These are phyloP conservation scores for Coleophoma cylindrospora DNA, from an alignment of 2,329 filamentous ascomycete species.

Conservation along the genomic window DNA sequence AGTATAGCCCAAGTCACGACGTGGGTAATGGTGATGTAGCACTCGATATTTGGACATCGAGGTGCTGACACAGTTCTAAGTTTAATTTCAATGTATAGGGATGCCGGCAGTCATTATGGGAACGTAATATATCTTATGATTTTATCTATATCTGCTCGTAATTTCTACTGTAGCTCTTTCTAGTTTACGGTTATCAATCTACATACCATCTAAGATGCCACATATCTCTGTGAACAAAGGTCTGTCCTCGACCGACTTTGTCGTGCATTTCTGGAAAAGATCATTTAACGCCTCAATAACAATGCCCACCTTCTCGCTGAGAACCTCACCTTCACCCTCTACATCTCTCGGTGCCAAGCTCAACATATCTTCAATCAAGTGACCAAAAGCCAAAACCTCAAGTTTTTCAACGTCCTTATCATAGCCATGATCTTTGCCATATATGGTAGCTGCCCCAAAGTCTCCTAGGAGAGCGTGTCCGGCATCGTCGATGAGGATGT, in stretches of 20 bases:
- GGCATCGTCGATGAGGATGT: slow-evolving; percentile 34
- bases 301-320: slow-evolving; percentile 21
- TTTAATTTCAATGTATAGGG: no score
- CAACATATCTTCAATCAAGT: slow-evolving; percentile 40
- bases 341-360: slow-evolving; percentile 23
- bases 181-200: background rate
- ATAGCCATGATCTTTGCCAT: slow-evolving; percentile 22
- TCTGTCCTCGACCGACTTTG: slow-evolving; percentile 20
- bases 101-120: no score
- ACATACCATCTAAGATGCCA: slow-evolving; percentile 14
- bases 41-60: no score
- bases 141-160: background rate
- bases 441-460: slow-evolving; percentile 42
- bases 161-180: background rate
- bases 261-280: slow-evolving; percentile 23
- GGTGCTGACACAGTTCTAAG: no score
- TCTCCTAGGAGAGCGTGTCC: slow-evolving; percentile 41
- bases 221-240: slow-evolving; percentile 20
- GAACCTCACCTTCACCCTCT: slow-evolving; percentile 10
- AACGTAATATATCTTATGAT: no score
- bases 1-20: no score
- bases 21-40: no score
- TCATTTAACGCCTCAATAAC: slow-evolving; percentile 19
- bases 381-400: slow-evolving; percentile 42
- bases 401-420: slow-evolving; percentile 32